Percentiles rank a stretch among this genome's conserved stretches.
phyloP scores from a whole-genome alignment of 2,329 filamentous ascomycete species.

The Stachybotrys echinatus region DNA sequence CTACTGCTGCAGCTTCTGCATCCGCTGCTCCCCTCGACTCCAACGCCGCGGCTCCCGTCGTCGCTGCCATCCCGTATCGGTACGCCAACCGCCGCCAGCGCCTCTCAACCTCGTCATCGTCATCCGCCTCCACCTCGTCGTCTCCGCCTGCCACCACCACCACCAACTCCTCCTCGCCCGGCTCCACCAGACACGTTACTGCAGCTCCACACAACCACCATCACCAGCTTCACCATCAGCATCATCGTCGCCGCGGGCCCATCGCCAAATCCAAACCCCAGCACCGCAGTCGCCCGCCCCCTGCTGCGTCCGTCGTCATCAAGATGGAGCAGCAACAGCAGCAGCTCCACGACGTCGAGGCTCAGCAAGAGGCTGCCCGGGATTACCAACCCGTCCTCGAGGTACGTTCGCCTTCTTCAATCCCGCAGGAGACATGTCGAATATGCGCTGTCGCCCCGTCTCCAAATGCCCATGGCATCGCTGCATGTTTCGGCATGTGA shows the following conservation, averaged over 20 bases:
- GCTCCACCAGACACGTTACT: background rate
- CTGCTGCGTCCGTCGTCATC: background rate
- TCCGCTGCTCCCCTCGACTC: background rate
- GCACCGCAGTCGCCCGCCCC: background rate
- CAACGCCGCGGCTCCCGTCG: background rate
- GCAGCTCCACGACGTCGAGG: constrained; percentile 40
- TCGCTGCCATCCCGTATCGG: background rate
- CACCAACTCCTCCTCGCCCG: background rate
- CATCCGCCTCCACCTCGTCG: background rate
- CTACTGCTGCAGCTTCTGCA: background rate
- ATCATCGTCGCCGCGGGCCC: background rate
- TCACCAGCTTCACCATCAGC: background rate
- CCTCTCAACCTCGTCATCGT: background rate
- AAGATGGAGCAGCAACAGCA: constrained; percentile 12
- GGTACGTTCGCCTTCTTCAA: constrained; percentile 34
- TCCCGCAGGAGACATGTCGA: background rate
- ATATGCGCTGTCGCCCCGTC: background rate
- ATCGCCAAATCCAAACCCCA: background rate
- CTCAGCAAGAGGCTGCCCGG: constrained; percentile 56
- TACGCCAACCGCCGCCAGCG: background rate
- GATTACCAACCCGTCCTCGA: constrained; percentile 53
- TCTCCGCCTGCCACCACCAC: background rate
- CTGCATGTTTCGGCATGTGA: no score
- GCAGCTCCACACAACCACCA: background rate
- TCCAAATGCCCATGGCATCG: no score